A percentile compares a stretch with the other conserved stretches of the same genome.
phyloP scores from a whole-genome alignment of 108 stramenopile species.

The Pseudonitzschia multiseries region DNA sequence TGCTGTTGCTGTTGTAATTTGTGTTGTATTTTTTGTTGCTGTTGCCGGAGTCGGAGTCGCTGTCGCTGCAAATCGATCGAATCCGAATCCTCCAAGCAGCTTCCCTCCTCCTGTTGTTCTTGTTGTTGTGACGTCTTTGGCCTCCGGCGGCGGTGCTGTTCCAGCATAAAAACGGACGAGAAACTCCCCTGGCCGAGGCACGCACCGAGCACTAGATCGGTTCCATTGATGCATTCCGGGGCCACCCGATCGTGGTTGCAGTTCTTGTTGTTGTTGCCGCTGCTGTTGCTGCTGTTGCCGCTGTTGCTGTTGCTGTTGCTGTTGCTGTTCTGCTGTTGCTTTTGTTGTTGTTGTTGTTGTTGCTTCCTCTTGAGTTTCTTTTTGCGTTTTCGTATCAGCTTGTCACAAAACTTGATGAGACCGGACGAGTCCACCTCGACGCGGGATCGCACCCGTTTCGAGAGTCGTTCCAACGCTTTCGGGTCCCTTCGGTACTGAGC shows the following conservation, averaged over 20 bases:
- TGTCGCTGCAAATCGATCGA: too few species aligned
- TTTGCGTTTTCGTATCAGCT: background rate
- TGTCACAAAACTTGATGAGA: background rate
- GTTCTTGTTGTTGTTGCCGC: background rate
- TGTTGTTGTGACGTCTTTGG: too few species aligned
- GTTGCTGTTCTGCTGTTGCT: background rate
- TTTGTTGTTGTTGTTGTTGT: too few species aligned
- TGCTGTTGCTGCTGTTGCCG: background rate
- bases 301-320: background rate
- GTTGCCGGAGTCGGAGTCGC: too few species aligned
- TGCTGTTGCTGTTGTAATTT: too few species aligned
- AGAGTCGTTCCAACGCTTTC: background rate
- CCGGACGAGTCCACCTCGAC: background rate
- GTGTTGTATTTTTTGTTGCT: too few species aligned
- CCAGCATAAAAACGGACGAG: background rate
- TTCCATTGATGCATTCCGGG: background rate
- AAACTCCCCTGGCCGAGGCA: conserved; percentile 5
- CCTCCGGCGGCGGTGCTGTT: background rate
- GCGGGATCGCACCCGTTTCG: background rate
- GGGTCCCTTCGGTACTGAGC: background rate
- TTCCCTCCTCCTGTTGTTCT: too few species aligned
- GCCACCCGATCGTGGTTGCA: background rate
- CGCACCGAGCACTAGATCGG: background rate
- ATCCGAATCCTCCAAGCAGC: too few species aligned
- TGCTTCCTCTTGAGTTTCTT: too few species aligned